Conservation (phyloP, 2,329 filamentous ascomycete species). For the Diplodia seriata region DNA sequence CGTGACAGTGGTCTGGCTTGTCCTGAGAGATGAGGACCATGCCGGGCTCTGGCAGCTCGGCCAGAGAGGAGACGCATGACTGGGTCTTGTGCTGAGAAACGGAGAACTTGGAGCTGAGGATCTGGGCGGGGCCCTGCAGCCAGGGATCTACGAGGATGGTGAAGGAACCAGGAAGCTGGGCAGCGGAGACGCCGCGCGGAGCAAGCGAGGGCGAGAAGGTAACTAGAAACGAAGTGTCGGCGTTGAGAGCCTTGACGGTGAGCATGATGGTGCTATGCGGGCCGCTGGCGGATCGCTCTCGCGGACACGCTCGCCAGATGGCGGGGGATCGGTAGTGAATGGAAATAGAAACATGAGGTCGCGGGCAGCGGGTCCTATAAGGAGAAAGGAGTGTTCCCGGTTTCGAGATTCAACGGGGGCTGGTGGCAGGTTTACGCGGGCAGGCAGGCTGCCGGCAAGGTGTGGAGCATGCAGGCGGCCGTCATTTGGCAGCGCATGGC, state of each 20-base stretch:
- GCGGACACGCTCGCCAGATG: conserved; percentile 13
- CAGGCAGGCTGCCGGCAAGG: conserved; percentile 20
- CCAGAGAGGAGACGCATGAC: conserved; percentile 64
- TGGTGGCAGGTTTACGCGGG: conserved; percentile 29
- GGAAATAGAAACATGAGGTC: conserved; percentile 19
- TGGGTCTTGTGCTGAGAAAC: conserved; percentile 62
- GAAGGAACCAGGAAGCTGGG: conserved; percentile 60
- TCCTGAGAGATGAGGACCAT: conserved; percentile 66
- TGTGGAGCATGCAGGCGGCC: conserved; percentile 27
- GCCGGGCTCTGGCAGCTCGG: conserved; percentile 61
- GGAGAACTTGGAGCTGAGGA: conserved; percentile 68
- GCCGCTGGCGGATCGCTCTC: background rate
- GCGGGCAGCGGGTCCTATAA: conserved; percentile 21
- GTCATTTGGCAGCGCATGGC: conserved; percentile 11
- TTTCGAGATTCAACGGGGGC: conserved; percentile 11
- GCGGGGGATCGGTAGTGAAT: conserved; percentile 8
- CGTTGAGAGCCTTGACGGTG: conserved; percentile 68
- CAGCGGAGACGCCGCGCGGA: conserved; percentile 46
- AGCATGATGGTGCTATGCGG: conserved; percentile 62
- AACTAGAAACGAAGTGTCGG: conserved; percentile 69
- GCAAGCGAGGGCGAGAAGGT: conserved; percentile 65
- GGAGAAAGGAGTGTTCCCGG: conserved; percentile 26
- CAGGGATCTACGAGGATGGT: conserved; percentile 76
- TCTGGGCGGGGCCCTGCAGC: conserved; percentile 66
- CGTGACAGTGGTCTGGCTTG: conserved; percentile 74